These are phyloP conservation scores for Cronartium quercuum DNA, from an alignment of 1,284 basidiomycete species.

Conservation along the genomic window DNA sequence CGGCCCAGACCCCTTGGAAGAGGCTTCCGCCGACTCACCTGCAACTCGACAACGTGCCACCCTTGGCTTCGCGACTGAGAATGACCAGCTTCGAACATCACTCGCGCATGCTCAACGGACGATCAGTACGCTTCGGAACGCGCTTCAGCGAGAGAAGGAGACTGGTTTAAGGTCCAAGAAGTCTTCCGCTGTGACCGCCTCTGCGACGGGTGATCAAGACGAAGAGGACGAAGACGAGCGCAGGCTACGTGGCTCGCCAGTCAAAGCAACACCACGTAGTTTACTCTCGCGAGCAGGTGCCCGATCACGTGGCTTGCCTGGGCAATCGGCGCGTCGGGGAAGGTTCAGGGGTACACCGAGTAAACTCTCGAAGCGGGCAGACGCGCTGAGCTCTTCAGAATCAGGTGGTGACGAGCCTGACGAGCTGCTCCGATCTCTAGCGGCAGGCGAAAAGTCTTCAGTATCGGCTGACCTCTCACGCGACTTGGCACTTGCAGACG, in stretches of 20 bases:
- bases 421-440: background rate
- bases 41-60: slow-evolving; percentile 15
- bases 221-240: slow-evolving; percentile 39
- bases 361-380: slow-evolving; percentile 35
- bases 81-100: slow-evolving; percentile 36
- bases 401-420: slow-evolving; percentile 3
- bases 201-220: slow-evolving; percentile 34
- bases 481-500: slow-evolving; percentile 1
- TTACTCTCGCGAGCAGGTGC: background rate
- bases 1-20: background rate
- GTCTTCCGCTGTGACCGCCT: slow-evolving; percentile 20
- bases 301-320: slow-evolving; percentile 24
- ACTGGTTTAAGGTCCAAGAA: slow-evolving; percentile 45
- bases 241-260: slow-evolving; percentile 28
- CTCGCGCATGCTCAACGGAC: slow-evolving; percentile 36
- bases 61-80: slow-evolving; percentile 33
- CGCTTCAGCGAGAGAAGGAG: slow-evolving; percentile 71
- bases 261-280: slow-evolving; percentile 36
- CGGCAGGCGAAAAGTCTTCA: background rate
- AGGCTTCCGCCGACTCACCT: slow-evolving; percentile 8
- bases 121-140: slow-evolving; percentile 69
- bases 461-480: slow-evolving; percentile 1
- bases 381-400: slow-evolving; percentile 22
- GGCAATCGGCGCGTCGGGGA: slow-evolving; percentile 33
- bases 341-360: slow-evolving; percentile 37